phyloP scores from a whole-genome alignment of 176 grass and related monocot species.

The Oryza meyeriana region DNA sequence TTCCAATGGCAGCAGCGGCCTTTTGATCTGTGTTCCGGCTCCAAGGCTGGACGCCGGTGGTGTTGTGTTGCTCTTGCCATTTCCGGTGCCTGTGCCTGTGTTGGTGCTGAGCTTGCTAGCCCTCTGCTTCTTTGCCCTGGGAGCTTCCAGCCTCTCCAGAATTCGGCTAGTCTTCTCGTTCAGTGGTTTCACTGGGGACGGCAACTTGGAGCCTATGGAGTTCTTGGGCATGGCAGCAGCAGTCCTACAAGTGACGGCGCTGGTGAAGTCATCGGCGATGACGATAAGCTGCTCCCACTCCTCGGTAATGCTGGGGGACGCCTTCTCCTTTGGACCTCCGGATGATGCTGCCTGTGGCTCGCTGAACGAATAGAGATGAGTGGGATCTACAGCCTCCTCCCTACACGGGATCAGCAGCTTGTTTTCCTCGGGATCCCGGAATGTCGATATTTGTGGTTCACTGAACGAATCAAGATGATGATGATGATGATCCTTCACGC shows the following conservation, averaged over 20 bases:
- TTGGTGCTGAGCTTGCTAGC: slow-evolving; percentile 2
- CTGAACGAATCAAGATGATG: slow-evolving; percentile 25
- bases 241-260: slow-evolving; percentile 29
- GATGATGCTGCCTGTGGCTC: slow-evolving; percentile 23
- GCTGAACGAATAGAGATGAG: slow-evolving; percentile 32
- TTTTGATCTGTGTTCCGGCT: slow-evolving; percentile 48
- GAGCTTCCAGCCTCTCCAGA: slow-evolving; percentile 80
- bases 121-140: slow-evolving; percentile 63
- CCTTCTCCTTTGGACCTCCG: slow-evolving; percentile 28
- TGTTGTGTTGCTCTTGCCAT: not conserved
- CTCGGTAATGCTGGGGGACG: slow-evolving; percentile 43
- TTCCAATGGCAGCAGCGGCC: slow-evolving; percentile 51
- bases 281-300: slow-evolving; percentile 85
- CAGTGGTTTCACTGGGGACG: slow-evolving; percentile 44
- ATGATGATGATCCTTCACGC: slow-evolving; percentile 7
- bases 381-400: not conserved
- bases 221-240: slow-evolving; percentile 22
- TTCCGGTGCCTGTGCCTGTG: not conserved
- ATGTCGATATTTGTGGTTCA: slow-evolving; percentile 26
- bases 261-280: slow-evolving; percentile 47
- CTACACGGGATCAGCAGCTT: slow-evolving; percentile 1
- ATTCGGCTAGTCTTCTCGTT: slow-evolving; percentile 85
- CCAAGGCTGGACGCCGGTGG: slow-evolving; percentile 17
- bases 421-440: slow-evolving; percentile 33
- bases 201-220: slow-evolving; percentile 17